Base-by-base conservation (phyloP, 345 rosid species). In the Bruguiera sexangula region DNA sequence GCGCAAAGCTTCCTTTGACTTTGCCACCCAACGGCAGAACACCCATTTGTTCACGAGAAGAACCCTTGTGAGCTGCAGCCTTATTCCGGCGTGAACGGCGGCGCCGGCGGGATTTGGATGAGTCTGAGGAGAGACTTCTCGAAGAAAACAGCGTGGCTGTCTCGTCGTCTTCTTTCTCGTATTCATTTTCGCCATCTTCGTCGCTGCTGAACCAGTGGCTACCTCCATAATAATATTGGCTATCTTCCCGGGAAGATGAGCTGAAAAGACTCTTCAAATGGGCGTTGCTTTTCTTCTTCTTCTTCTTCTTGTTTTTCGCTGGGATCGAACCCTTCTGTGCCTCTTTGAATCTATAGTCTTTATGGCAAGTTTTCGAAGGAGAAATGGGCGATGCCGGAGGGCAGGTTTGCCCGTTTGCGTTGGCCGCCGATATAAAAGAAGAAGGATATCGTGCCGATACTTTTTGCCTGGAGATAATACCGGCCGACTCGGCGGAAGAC, bases 1-100 rank as follows among this genome's bases (percentile, higher is more conserved):
- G 91, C 1, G 96, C 98, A 30, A 86, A 85, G 82, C 97, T 91
- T 52, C 81, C 96, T 55, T 82, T 82, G 48, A 89, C 87, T 67
- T 83, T 80, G 61, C 81, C 79, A 7, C 24, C 76, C 56, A 73
- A 19, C 5, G 76, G 76, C 63, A 73, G 19, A 36, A 72, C 69
- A n/a, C 71, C 80, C 57, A 64, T 57, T 18, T 78, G 11, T 55
- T 56, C 32, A 22, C 15, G 39, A 32, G 48, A 32, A 62, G 62
- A 60, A 18, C 26, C 66, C 29, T 29, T 57, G 9, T 24, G 46
- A 51, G 36, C 60, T 5, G 50, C 36, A 9, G 69, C 68, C 53
- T 73, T 57, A 60, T 75, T 59, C 63, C 76, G 68, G 24, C 73
- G 36, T 1, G 37, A 50, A 31, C 48, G 73, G 34, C 52, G 66